Evolutionary conservation across 768 basidiomycete genomes (phyloP).

Genomic region (Boletus patriciae): DNA sequence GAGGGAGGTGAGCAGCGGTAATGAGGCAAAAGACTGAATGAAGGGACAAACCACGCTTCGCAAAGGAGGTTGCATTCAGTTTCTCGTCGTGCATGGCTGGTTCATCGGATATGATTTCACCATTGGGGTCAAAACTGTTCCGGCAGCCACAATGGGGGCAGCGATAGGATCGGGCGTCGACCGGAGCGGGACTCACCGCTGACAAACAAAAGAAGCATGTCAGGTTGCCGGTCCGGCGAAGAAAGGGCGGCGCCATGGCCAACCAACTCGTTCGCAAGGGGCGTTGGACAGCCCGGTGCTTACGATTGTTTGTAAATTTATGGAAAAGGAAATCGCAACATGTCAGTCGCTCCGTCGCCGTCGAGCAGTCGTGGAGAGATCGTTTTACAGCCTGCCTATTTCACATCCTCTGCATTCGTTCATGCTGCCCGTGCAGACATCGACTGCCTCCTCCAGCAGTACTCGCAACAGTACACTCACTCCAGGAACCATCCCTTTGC

Average conservation of each 20-base stretch:
- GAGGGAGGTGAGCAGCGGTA: background rate
- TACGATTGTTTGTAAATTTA: conserved; percentile 16
- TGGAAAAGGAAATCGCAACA: conserved; percentile 26
- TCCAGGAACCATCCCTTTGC: conserved; percentile 51
- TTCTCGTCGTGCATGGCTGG: conserved; percentile 85
- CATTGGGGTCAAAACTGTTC: conserved; percentile 70
- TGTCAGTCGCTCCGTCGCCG: conserved; percentile 53
- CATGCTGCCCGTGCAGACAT: conserved; percentile 66
- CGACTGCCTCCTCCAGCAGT: conserved; percentile 49
- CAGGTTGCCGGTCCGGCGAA: conserved; percentile 50
- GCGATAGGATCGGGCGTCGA: conserved; percentile 57
- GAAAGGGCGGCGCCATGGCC: conserved; percentile 36
- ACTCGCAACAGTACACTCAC: conserved; percentile 47
- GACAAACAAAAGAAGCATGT: conserved; percentile 77
- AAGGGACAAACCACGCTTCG: conserved; percentile 58
- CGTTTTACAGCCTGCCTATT: conserved; percentile 71
- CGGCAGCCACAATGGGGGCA: conserved; percentile 69
- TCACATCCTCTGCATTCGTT: conserved; percentile 75
- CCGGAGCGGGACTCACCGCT: conserved; percentile 38
- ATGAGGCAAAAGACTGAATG: background rate
- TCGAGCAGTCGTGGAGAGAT: conserved; percentile 60
- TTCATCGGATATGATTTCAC: conserved; percentile 81
- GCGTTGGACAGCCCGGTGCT: background rate
- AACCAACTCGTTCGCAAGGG: too few relatives aligned
- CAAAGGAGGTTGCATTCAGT: conserved; percentile 68